Evolutionary conservation across 305 asterid species (phyloP).

Genomic region (Fraxinus baroniana): DNA sequence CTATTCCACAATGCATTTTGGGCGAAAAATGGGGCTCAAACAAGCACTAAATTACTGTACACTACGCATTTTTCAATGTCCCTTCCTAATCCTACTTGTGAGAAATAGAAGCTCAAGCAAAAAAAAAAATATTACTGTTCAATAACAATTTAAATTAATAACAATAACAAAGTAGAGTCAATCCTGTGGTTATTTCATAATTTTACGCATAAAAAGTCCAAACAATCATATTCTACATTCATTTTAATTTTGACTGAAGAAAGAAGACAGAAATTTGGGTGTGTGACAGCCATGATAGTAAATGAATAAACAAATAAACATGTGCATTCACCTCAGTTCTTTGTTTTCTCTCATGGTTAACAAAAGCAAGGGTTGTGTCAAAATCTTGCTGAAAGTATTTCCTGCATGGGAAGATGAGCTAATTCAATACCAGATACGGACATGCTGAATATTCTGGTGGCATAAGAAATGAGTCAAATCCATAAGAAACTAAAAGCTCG

Average conservation of each 20-base stretch:
- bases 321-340: conserved; percentile 62
- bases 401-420: conserved; percentile 46
- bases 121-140: background rate
- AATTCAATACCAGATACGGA: conserved; percentile 9
- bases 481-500: background rate
- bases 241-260: background rate
- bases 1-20: background rate
- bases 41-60: background rate
- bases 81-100: background rate
- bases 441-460: background rate
- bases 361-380: conserved; percentile 84
- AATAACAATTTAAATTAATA: background rate
- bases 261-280: background rate
- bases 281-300: background rate
- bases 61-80: background rate
- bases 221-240: background rate
- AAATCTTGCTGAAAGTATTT: conserved; percentile 84
- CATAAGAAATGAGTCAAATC: background rate
- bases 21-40: background rate
- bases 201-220: background rate
- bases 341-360: conserved; percentile 89
- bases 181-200: background rate
- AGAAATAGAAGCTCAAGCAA: background rate
- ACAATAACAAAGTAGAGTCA: background rate
- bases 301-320: background rate